Base-by-base conservation (phyloP, 345 rosid genomes). In the Populus tremula region DNA sequence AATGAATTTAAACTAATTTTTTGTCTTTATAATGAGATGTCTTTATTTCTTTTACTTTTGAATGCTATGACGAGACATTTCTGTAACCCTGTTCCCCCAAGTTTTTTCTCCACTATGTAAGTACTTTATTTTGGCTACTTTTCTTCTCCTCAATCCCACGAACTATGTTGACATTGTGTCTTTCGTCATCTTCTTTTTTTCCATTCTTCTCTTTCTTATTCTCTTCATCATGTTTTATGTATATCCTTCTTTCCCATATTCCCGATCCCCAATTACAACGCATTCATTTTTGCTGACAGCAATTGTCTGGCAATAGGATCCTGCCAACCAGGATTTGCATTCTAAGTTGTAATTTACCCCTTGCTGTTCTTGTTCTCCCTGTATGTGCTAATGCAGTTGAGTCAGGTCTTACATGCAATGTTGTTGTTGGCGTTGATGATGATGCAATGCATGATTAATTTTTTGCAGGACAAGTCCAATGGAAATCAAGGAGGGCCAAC, bases 401-500 rank as follows among this genome's bases (percentile, higher is more conserved):
- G 23, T 38, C 13, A n/a, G 27, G 59, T 72, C 65, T 39, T 36
- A 1, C 14, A n/a, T 70, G 35, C 50, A 49, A 23, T 72, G 72
- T 53, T 71, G 71, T 49, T 70, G 39, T 8, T 76, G 36, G 47
- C n/a, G 36, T 27, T 67, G 41, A 67, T 27, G 43, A 41, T 12
- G 67, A 39, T 72, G 27, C 8, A 27, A 67, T 63, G 20, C 5
- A 53, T 56, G n/a, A 45, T 18, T 5, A 68, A 70, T 49, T 56
- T 14, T 43, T 61, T 78, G 77, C 90, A 92, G 97, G 94, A 89
- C 18, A 92, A 88, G 78, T 87, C 94, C 74, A 83, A 88, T 80
- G 93, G 95, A 75, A 87, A 84, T 86, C 91, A 83, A 86, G 97
- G 96, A 79, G 98, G 98, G 81, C 90, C 87, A 75, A 96, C 97